Evolutionary conservation across 495 filamentous ascomycete species (phyloP), one percentile per base, ranked within the genome.

Genomic region (Penicillium macrosclerotiorum): DNA sequence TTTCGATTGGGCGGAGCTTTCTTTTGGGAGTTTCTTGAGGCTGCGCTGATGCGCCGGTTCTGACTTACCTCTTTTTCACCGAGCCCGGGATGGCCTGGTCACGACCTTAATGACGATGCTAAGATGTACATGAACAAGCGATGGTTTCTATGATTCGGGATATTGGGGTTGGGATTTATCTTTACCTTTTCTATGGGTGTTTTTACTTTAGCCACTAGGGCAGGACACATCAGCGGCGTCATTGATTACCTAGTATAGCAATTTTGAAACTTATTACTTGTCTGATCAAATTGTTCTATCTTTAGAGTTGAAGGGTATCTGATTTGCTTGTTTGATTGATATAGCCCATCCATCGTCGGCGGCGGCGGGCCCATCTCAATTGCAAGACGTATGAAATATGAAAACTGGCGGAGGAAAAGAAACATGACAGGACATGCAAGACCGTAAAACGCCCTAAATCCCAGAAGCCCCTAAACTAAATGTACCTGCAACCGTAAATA

Each of bases 41-140:
- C 44, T 41, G 44, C 43, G 42, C 51, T 36, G 45, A 47, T 40
- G 54, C 49, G 53, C 55, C 51, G 52, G 52, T 50, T 63, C 52
- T 60, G 54, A 60, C 44, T 50, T 45, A 43, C 53, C 54, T 57
- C 39, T 54, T 60, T 59, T 64, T 52, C 49, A 51, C 51, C 52
- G 56, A 49, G 52, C 49, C 54, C 52, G 47, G 53, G 47, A 65
- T 60, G 66, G 68, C 55, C 57, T 62, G 60, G 49, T 64, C 58
- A 73, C 58, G 67, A 73, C 62, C 54, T 69, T 69, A 62, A 67
- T 63, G 61, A 73, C 55, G 63, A 72, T 63, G 63, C 52, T 60
- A 71, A 66, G 69, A 71, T 67, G 68, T 67, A 69, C 63, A 71
- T 67, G 69, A 69, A 52, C 61, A 67, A 68, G 61, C 57, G 42